Base-by-base conservation (phyloP, 768 basidiomycete genomes). In the Exidia glandulosa region DNA sequence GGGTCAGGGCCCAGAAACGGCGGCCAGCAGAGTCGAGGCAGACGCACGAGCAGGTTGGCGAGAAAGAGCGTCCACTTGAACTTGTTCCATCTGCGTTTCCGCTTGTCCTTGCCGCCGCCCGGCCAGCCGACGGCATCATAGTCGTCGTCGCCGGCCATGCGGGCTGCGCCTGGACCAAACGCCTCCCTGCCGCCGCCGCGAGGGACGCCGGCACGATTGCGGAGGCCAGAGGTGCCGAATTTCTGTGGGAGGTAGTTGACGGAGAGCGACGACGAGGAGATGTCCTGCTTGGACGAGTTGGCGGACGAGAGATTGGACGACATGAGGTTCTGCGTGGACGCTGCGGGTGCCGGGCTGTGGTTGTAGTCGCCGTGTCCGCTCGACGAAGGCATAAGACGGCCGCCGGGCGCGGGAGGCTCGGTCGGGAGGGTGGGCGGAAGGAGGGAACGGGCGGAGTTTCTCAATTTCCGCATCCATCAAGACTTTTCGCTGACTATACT, bases 21-120 rank as follows among this genome's bases (percentile, higher is more conserved):
- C 50, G 50, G 37, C n/a, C 52, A 56, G 30, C 13, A 32, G 47
- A 29, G 37, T 23, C 30, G 30, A 31, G 48, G 29, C 37, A 27
- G 32, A 76, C 80, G 66, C 60, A 82, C 80, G 33, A 84, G 33
- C 33, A 76, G 65, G 67, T 90, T 92, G 55, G 86, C 74, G 54
- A 81, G 48, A 70, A 92, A 86, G 3, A 93, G 70, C 12, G 78
- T 73, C 88, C 88, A 91, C 70, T 94, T 93, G 79, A 92, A 93
- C 63, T 76, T 80, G 67, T 84, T 92, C 90, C 90, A 94, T 16
- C 84, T 74, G 60, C 87, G 71, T 62, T 73, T 73, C 34, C 69
- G 71, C 32, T 59, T 58, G 63, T n/a, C 67, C 68, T 54, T 68
- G 41, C 56, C 68, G 61, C 34, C 57, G 34, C 37, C 57, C 29